Evolutionary conservation across 208 protist species (phyloP).

Genomic region (Vickermania ingenoplastis): DNA sequence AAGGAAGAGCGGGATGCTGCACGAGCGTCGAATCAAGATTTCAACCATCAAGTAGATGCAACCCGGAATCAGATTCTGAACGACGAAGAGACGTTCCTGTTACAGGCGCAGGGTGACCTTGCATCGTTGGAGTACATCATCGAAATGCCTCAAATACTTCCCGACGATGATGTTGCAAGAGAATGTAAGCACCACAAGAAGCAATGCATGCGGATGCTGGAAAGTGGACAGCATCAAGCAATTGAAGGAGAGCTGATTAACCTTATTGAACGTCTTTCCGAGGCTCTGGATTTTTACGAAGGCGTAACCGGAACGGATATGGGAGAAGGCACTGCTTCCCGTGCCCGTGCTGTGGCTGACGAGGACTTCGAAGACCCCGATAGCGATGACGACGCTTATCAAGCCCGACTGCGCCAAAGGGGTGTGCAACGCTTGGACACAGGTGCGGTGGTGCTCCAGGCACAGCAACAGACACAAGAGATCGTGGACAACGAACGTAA

Average conservation of each 20-base stretch:
- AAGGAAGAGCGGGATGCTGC: conserved; percentile 4
- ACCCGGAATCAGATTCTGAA: conserved; percentile 56
- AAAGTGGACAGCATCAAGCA: conserved; percentile 54
- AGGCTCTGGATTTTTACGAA: conserved; percentile 72
- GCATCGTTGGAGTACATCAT: conserved; percentile 82
- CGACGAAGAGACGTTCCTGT: conserved; percentile 59
- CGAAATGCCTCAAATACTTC: conserved; percentile 73
- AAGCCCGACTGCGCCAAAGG: conserved; percentile 33
- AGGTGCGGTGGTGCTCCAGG: conserved; percentile 42
- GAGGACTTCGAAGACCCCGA: conserved; percentile 37
- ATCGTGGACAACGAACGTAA: conserved; percentile 56
- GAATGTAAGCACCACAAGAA: conserved; percentile 80
- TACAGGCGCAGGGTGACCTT: conserved; percentile 78
- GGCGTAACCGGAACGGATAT: conserved; percentile 80
- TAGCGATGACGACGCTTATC: conserved; percentile 76
- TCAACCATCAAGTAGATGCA: conserved; percentile 15
- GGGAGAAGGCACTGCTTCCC: conserved; percentile 59
- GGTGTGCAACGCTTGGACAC: conserved; percentile 19
- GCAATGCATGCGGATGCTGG: conserved; percentile 71
- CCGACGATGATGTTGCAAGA: conserved; percentile 68
- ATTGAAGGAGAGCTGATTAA: conserved; percentile 68
- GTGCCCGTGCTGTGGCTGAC: conserved; percentile 39
- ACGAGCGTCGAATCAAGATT: conserved; percentile 19
- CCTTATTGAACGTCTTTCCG: conserved; percentile 78
- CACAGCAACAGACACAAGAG: conserved; percentile 68